These are phyloP conservation scores for Diplodia sapinea DNA, from an alignment of 2,329 filamentous ascomycete species.

Conservation along the genomic window DNA sequence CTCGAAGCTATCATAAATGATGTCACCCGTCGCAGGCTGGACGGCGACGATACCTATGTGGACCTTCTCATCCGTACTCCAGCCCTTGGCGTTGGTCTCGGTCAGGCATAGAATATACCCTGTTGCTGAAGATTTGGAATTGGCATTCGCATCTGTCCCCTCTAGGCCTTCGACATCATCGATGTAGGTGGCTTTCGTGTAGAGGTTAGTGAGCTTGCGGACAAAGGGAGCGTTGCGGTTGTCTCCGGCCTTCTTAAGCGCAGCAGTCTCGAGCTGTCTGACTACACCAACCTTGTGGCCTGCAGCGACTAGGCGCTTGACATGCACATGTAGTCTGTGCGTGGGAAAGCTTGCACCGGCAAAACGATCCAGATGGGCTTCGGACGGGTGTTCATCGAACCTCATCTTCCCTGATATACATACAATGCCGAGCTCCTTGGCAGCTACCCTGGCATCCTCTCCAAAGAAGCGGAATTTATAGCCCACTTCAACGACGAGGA, in stretches of 20 bases:
- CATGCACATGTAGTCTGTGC: slow-evolving; percentile 88
- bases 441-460: slow-evolving; percentile 87
- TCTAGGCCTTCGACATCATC: slow-evolving; percentile 88
- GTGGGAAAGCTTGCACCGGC: slow-evolving; percentile 96
- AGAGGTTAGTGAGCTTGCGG: slow-evolving; percentile 91
- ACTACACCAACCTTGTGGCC: slow-evolving; percentile 97
- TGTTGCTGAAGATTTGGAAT: slow-evolving; percentile 62
- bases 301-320: slow-evolving; percentile 87
- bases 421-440: slow-evolving; percentile 90
- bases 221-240: slow-evolving; percentile 93
- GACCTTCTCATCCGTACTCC: slow-evolving; percentile 90
- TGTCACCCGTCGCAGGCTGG: slow-evolving; percentile 92
- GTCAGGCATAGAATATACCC: slow-evolving; percentile 96
- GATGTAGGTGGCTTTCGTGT: slow-evolving; percentile 97
- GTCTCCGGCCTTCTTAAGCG: slow-evolving; percentile 91
- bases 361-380: slow-evolving; percentile 89
- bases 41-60: slow-evolving; percentile 91
- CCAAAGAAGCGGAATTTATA: slow-evolving; percentile 99
- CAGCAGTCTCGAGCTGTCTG: slow-evolving; percentile 91
- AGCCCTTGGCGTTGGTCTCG: slow-evolving; percentile 78
- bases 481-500: slow-evolving; percentile 92
- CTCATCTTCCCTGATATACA: slow-evolving; percentile 95
- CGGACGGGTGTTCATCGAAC: slow-evolving; percentile 92
- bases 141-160: slow-evolving; percentile 58
- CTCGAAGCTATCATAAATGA: slow-evolving; percentile 94